Conservation (phyloP, 1,284 basidiomycete genomes). For the Melanopsichium pennsylvanicum region DNA sequence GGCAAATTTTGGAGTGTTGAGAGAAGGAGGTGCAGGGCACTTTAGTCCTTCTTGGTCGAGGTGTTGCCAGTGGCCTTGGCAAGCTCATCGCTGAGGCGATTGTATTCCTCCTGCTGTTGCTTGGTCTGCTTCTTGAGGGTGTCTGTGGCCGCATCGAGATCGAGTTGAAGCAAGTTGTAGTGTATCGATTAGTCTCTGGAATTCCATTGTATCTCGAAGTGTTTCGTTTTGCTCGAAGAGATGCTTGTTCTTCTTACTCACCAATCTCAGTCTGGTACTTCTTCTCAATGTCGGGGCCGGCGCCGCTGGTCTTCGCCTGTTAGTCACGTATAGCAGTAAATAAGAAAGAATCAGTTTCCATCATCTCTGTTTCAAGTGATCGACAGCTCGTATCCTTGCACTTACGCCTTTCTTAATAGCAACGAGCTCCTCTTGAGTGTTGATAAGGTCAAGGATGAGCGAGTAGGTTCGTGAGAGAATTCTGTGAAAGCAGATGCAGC, state of each 20-base stretch:
- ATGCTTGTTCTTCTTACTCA: no score
- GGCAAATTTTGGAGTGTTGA: neutral
- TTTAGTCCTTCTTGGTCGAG: slow-evolving; percentile 55
- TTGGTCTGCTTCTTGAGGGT: slow-evolving; percentile 64
- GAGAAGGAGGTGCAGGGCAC: neutral
- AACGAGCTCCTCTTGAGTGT: slow-evolving; percentile 85
- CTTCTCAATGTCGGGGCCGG: slow-evolving; percentile 57
- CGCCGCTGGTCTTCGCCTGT: slow-evolving; percentile 21
- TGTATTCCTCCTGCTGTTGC: slow-evolving; percentile 64
- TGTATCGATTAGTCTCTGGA: neutral
- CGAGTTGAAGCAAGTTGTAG: neutral
- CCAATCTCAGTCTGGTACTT: slow-evolving; percentile 51
- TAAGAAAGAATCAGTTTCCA: neutral
- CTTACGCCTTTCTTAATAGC: slow-evolving; percentile 77
- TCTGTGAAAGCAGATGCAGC: slow-evolving; percentile 12
- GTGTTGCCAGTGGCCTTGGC: slow-evolving; percentile 49
- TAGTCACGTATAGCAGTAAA: neutral
- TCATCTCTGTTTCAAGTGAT: neutral
- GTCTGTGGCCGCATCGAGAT: slow-evolving; percentile 8
- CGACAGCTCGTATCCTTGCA: neutral
- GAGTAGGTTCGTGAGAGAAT: slow-evolving; percentile 91
- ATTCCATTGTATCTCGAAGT: no score
- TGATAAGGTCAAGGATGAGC: slow-evolving; percentile 88
- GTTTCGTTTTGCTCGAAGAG: no score
- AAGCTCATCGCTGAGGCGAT: slow-evolving; percentile 63